Evolutionary conservation across 495 filamentous ascomycete species (phyloP).

Genomic region (Filosporella fistucella): DNA sequence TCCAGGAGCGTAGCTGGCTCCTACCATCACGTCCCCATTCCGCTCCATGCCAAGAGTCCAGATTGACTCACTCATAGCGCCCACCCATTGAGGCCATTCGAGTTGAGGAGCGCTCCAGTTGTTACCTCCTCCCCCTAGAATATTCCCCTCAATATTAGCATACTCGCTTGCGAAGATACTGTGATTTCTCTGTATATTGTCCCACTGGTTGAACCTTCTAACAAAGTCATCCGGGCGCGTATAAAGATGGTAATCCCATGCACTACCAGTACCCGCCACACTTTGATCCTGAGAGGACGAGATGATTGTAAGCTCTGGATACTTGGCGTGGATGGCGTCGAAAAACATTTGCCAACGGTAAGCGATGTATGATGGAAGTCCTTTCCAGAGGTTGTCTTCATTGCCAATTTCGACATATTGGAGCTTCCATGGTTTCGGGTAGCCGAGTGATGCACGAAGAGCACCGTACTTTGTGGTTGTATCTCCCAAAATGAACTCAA

Average conservation of each 20-base stretch:
- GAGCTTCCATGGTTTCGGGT: conserved; percentile 14
- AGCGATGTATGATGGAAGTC: conserved; percentile 29
- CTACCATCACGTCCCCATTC: conserved; percentile 46
- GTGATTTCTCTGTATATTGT: conserved; percentile 31
- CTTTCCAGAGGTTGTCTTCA: conserved; percentile 45
- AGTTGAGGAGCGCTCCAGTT: conserved; percentile 22
- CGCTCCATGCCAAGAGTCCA: conserved; percentile 54
- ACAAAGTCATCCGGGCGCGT: conserved; percentile 43
- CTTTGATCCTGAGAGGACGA: conserved; percentile 28
- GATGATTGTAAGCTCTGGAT: conserved; percentile 45
- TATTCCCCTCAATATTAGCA: conserved; percentile 37
- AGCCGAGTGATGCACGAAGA: conserved; percentile 17
- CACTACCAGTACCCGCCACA: conserved; percentile 7
- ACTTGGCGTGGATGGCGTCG: conserved; percentile 41
- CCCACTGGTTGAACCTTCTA: conserved; percentile 42
- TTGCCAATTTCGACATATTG: conserved; percentile 36
- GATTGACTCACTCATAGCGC: conserved; percentile 47
- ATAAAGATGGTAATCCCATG: conserved; percentile 44
- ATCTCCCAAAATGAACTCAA: conserved; percentile 18
- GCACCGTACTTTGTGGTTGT: conserved; percentile 10
- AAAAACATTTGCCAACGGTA: conserved; percentile 46
- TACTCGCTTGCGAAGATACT: conserved; percentile 47
- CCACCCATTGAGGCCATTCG: conserved; percentile 24
- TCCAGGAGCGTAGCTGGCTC: conserved; percentile 42
- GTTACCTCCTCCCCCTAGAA: conserved; percentile 22